A percentile compares a stretch with the other conserved stretches of the same genome.
phyloP scores from a whole-genome alignment of 768 basidiomycete genomes.

The Leccinum longicurvipes region DNA sequence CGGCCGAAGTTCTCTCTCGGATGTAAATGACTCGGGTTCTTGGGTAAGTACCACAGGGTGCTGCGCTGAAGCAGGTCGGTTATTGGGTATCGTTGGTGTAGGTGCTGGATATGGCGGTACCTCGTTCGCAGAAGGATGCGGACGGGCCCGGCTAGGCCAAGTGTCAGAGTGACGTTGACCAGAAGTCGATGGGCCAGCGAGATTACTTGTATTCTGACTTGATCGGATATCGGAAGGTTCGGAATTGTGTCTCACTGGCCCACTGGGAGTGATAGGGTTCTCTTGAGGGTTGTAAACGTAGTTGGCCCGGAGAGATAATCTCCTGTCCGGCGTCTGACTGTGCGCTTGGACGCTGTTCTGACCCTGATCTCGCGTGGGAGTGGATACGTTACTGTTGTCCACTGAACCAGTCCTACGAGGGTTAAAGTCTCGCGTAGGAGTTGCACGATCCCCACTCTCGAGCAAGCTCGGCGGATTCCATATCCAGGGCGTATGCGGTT shows the following conservation, averaged over 20 bases:
- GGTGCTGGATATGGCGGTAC: constrained; percentile 30
- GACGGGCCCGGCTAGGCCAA: constrained; percentile 21
- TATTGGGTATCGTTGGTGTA: constrained; percentile 15
- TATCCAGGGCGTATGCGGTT: constrained; percentile 65
- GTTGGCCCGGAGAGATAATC: constrained; percentile 9
- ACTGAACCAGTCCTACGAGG: constrained; percentile 22
- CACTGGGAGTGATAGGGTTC: constrained; percentile 2
- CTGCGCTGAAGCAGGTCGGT: constrained; percentile 12
- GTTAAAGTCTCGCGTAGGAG: constrained; percentile 28
- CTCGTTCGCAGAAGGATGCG: constrained; percentile 17
- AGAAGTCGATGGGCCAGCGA: constrained; percentile 15
- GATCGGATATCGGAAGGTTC: constrained; percentile 19
- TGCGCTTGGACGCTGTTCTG: constrained; percentile 15
- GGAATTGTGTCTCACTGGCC: constrained; percentile 25
- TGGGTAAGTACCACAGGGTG: constrained; percentile 14
- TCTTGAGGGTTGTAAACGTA: constrained; percentile 24
- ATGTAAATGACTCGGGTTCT: constrained; percentile 46
- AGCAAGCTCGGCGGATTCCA: constrained; percentile 58
- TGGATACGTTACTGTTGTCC: constrained; percentile 12
- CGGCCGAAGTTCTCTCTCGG: constrained; percentile 52
- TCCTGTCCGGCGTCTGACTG: constrained; percentile 24
- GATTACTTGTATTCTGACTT: constrained; percentile 3
- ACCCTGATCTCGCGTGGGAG: constrained; percentile 24
- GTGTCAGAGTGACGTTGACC: constrained; percentile 21
- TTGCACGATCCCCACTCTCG: constrained; percentile 26